Base-by-base conservation (phyloP, 78 protist species). In the Monosiga brevicollis region DNA sequence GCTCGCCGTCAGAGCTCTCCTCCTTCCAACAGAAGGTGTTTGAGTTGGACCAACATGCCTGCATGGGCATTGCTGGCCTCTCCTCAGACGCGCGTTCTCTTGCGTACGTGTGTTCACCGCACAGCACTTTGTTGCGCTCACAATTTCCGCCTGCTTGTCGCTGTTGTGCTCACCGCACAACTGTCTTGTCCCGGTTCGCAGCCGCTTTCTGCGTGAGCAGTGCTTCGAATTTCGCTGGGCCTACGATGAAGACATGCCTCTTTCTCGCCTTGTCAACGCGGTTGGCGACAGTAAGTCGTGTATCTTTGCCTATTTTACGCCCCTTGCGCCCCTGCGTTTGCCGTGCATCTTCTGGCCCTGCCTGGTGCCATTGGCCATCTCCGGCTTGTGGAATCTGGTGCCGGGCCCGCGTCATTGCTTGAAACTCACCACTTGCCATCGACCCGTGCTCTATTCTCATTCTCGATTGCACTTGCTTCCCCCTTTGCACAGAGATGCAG, bases 61-160 rank as follows among this genome's bases (percentile, higher is more conserved):
- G 96, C 76, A 85, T 96, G 38, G 93, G 94, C 43, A 94, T 96
- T 49, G 84, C 98, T 6, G 99, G 99, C 79, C 91, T 97, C 32
- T 89, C 95, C 23, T 85, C 92, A 20, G 96, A 95, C 70, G 95
- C 93, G 9, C 92, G 95, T 11, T 70, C 79, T 32, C 80, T 86
- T 36, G 79, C 55, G 76, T 43, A 35, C n/a, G 73, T 42, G 39
- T 72, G 34, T 25, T 39, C 10, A 3, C 62, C 6, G 73, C 6
- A 71, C 6, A n/a, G 15, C 23, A 62, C 6, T 6, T 3, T 15
- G 29, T 20, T 20, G 70, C n/a, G 83, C n/a, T n/a, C n/a, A n/a
- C n/a, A n/a, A n/a, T n/a, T n/a, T n/a, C n/a, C n/a, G n/a, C n/a
- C n/a, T n/a, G n/a, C n/a, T n/a, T n/a, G n/a, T n/a, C n/a, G n/a